These are phyloP conservation scores for Rhododendron ferrugineum DNA, from an alignment of 148 eudicot species.

Conservation along the genomic window DNA sequence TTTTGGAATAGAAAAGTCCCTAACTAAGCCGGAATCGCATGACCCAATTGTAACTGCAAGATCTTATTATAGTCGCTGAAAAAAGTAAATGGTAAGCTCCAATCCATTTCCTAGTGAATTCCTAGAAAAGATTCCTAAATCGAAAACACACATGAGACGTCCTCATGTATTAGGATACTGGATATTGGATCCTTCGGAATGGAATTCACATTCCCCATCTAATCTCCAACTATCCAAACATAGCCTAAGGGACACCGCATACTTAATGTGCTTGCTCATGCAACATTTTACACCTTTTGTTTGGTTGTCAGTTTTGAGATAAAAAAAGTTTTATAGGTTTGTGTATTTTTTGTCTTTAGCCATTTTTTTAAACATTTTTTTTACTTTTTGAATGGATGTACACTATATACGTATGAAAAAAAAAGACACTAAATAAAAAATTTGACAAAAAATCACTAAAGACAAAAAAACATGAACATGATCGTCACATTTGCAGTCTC, in stretches of 20 bases:
- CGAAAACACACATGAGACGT: not conserved
- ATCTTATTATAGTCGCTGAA: not conserved
- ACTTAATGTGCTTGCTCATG: not conserved
- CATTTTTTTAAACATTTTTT: no score
- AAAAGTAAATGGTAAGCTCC: not conserved
- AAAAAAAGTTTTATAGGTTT: not conserved
- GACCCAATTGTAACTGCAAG: not conserved
- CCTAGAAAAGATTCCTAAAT: not conserved
- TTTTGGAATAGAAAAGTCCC: not conserved
- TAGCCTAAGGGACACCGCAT: not conserved
- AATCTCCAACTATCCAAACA: not conserved
- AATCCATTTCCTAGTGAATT: not conserved
- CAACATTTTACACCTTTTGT: not conserved
- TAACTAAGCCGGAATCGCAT: not conserved
- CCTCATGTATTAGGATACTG: not conserved
- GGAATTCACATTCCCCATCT: not conserved
- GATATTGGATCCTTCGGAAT: not conserved
- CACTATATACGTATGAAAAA: no score
- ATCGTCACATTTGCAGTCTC: not conserved
- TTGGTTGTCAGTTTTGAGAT: no score
- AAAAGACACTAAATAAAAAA: no score
- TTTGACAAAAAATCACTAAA: not conserved
- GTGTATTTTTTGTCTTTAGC: not conserved
- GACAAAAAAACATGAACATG: not conserved
- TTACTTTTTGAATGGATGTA: not conserved